Conservation (phyloP, 163 green algal species). For the Scenedesmus sp. region DNA sequence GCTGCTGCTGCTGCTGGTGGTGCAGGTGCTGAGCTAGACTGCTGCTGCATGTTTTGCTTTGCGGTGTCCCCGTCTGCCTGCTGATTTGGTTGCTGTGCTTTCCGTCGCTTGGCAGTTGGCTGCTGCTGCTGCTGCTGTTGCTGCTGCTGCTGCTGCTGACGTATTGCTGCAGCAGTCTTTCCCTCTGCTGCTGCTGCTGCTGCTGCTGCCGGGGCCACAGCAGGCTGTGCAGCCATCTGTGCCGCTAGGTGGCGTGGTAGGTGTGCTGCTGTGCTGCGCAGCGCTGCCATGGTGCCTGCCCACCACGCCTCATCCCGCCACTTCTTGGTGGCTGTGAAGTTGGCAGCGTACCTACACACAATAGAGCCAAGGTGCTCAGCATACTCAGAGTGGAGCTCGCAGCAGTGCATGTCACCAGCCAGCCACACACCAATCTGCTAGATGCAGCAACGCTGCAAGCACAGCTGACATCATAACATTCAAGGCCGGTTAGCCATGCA, state of each 20-base stretch:
- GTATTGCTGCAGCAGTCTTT: background rate
- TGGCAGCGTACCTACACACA: conserved; percentile 58
- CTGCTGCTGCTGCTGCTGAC: background rate
- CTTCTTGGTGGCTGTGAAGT: conserved; percentile 25
- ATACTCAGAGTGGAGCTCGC: too few relatives aligned
- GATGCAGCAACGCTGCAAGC: too few relatives aligned
- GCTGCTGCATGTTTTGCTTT: background rate
- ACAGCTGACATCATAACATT: too few relatives aligned
- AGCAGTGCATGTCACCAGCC: too few relatives aligned
- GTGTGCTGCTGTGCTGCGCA: conserved; percentile 12
- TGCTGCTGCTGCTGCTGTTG: conserved; percentile 18
- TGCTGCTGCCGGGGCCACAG: background rate
- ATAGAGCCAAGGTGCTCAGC: too few relatives aligned
- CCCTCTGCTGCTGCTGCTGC: conserved; percentile 16
- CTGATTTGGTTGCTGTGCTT: background rate
- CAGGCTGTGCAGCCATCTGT: conserved; percentile 8
- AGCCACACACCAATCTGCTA: background rate
- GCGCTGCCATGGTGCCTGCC: background rate
- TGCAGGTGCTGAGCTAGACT: background rate
- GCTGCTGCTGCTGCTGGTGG: background rate
- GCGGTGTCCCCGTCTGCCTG: background rate
- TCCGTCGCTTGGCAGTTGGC: background rate
- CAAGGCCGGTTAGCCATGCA: too few relatives aligned
- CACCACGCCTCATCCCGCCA: conserved; percentile 49
- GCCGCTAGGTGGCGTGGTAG: conserved; percentile 9